Base-by-base conservation (phyloP, 78 protist genomes). In the Dictyostelium firmibasis region DNA sequence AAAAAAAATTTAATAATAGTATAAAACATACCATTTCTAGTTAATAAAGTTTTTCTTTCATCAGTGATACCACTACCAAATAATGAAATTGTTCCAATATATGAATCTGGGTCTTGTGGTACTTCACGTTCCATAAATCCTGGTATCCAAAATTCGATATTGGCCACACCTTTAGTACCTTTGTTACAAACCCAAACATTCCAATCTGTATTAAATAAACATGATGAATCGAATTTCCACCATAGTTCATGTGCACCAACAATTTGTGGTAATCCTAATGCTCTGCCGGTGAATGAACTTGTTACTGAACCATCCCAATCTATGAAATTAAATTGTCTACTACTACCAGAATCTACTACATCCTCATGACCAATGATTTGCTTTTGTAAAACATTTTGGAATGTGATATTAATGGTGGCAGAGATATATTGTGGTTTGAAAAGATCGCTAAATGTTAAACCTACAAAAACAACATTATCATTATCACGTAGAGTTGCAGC, bases 371-470 rank as follows among this genome's bases (percentile, higher is more conserved):
- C 92, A 38, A 86, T 41, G 27, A 62, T 27, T 75, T 86, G 87
- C 1, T 44, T 9, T 13, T 25, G 10, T 6, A n/a, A 60, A 6
- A 75, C 81, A 43, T 93, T 93, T 27, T 47, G 69, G 20, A 85
- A 85, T 10, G 96, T 64, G 29, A 85, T 74, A 2, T 69, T 69
- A 2, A 20, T 53, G 20, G 83, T 69, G 4, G 89, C 85, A 9
- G 91, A 82, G 0, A 91, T 91, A 33, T 16, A 88, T 92, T 94
- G 93, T 50, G 96, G 96, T 60, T 83, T 94, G 91, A 41, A 94
- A 13, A 27, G 36, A 84, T 94, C 96, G n/a, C 87, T 72, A 27
- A 93, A 95, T 36, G 96, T 94, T 88, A 89, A 43, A 7, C 81
- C 87, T 5, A 89, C 53, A 43, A 94, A 77, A 13, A 92, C 86